Conservation (phyloP, 305 asterid genomes). For the Petunia hybrid region DNA sequence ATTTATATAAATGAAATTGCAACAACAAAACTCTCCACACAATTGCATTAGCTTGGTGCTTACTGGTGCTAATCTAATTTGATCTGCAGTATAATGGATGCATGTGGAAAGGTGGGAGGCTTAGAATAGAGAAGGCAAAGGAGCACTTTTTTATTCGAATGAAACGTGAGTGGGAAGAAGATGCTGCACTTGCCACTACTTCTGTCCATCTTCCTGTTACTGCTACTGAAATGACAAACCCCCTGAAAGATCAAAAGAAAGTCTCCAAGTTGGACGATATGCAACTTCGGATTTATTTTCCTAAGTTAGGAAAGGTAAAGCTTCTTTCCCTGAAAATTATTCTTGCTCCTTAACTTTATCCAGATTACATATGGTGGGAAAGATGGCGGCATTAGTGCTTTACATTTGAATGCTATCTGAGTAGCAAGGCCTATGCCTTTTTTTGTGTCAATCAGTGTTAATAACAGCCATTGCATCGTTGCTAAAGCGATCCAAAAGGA, state of each 20-base stretch:
- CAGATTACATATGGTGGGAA: not conserved
- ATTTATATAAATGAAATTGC: not conserved
- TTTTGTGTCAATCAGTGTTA: not conserved
- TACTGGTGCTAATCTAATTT: conserved; percentile 22
- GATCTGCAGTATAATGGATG: conserved; percentile 86
- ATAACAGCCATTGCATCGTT: not conserved
- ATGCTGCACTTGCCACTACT: conserved; percentile 53
- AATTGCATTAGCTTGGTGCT: not conserved
- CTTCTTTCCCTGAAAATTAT: conserved; percentile 3
- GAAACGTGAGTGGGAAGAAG: conserved; percentile 78
- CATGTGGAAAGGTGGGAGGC: conserved; percentile 90
- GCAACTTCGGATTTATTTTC: conserved; percentile 75
- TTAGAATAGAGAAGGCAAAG: conserved; percentile 89
- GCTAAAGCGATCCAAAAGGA: not conserved
- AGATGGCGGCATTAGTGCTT: conserved; percentile 1
- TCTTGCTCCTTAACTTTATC: not conserved
- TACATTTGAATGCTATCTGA: conserved; percentile 23
- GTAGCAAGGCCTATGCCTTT: not conserved
- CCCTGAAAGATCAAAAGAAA: conserved; percentile 47
- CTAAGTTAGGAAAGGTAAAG: conserved; percentile 79
- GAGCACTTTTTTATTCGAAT: conserved; percentile 68
- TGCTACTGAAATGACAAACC: conserved; percentile 43
- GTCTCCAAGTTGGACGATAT: conserved; percentile 51
- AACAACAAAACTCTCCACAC: not conserved
- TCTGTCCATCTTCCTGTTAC: conserved; percentile 38